These are phyloP conservation scores for Arachnopeziza araneosa DNA, from an alignment of 2,329 filamentous ascomycete species.

Conservation along the genomic window DNA sequence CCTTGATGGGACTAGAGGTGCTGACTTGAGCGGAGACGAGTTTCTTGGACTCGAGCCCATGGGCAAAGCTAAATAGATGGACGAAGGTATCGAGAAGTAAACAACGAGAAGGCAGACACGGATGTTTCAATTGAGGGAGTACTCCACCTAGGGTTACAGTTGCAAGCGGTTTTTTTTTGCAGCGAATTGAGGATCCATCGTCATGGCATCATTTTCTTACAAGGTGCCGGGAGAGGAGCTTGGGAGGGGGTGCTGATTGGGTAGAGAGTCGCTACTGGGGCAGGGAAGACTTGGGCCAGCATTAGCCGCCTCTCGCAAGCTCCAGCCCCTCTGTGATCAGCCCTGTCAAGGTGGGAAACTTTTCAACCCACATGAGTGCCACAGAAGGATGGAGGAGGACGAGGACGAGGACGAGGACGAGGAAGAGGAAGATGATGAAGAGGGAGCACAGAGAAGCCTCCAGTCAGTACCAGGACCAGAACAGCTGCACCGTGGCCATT, in stretches of 20 bases:
- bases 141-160: not conserved
- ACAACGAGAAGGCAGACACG: not conserved
- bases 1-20: not conserved
- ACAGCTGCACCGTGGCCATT: too few relatives aligned
- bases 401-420: not conserved
- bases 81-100: not conserved
- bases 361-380: not conserved
- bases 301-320: not conserved
- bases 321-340: not conserved
- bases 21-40: not conserved
- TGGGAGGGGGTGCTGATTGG: not conserved
- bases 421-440: too few relatives aligned
- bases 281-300: not conserved
- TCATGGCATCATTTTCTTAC: not conserved
- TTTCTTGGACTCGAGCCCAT: not conserved
- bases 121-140: not conserved
- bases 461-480: too few relatives aligned
- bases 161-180: not conserved
- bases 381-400: not conserved
- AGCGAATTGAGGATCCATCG: not conserved
- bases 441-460: too few relatives aligned
- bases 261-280: not conserved
- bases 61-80: not conserved
- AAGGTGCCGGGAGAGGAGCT: not conserved
- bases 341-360: not conserved